Conservation (phyloP, 106 monocot genomes). For the Acanthochlamys bracteata region DNA sequence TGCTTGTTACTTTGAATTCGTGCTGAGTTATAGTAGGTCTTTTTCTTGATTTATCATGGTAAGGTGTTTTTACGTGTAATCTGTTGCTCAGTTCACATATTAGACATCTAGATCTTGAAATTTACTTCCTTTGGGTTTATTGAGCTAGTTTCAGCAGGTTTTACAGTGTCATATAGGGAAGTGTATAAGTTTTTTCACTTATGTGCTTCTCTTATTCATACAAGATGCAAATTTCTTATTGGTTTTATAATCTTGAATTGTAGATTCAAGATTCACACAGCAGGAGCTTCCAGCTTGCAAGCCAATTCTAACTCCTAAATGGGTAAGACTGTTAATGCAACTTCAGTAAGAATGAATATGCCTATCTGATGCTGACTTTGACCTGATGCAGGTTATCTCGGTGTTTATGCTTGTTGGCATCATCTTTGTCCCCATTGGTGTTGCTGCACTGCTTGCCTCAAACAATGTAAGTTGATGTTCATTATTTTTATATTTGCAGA, state of each 20-base stretch:
- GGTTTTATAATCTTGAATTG: neutral
- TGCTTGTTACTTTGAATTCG: too few relatives aligned
- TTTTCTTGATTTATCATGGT: too few relatives aligned
- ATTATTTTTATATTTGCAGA: neutral
- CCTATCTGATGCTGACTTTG: neutral
- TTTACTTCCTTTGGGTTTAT: too few relatives aligned
- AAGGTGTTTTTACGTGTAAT: too few relatives aligned
- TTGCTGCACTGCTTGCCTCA: constrained; percentile 60
- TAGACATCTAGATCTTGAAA: too few relatives aligned
- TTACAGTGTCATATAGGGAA: too few relatives aligned
- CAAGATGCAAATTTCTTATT: neutral
- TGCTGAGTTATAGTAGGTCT: too few relatives aligned
- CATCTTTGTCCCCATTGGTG: constrained; percentile 76
- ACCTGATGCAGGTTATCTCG: constrained; percentile 53
- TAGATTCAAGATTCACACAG: constrained; percentile 87
- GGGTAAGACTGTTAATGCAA: constrained; percentile 22
- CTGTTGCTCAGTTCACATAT: too few relatives aligned
- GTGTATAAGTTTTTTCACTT: too few relatives aligned
- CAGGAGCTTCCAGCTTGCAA: constrained; percentile 94
- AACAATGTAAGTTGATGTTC: constrained; percentile 26
- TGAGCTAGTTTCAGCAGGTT: too few relatives aligned
- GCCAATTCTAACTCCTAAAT: constrained; percentile 74
- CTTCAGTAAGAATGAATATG: neutral
- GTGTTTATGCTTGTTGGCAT: constrained; percentile 56
- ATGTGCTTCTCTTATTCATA: too few relatives aligned